Evolutionary conservation across 768 basidiomycete genomes (phyloP), one percentile per base, ranked within the genome.

Genomic region (Naematelia aurantialba): DNA sequence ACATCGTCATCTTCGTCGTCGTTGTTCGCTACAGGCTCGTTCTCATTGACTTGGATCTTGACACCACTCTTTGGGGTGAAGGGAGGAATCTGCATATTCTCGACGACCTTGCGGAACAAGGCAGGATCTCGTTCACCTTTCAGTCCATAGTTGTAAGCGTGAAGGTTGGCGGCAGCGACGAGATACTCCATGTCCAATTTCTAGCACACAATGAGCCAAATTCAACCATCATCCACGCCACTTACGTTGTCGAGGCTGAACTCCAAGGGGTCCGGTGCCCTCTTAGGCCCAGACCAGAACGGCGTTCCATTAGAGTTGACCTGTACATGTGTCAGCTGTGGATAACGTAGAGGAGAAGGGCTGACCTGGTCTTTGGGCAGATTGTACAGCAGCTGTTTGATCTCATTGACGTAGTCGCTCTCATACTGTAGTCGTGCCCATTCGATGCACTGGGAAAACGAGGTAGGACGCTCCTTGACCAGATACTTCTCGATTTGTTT

Each of bases 221-320:
- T 57, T 44, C 22, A 4, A 26, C 34, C n/a, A 22, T 27, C 26
- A 24, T 13, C 3, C 21, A 63, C 26, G 5, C 0, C 0, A 80
- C 89, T 77, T 72, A 97, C 94, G 71, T 97, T 86, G 65, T 82
- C 86, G 10, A 89, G 84, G 78, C 92, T 82, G 79, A 98, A 99
- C 4, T 81, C 81, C 63, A 99, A 80, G 25, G 94, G 82, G 50
- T 97, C 91, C 12, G 96, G 96, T 5, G 93, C 94, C 60, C 96
- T 85, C 81, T 99, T 99, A 1, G 96, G 96, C 19, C 93, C 91
- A 68, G 91, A 93, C 96, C 96, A 99, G 83, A 99, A 99, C 11
- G 92, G 93, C 67, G 91, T 89, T 4, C 96, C 96, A 19, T 86
- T 87, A 70, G 85, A 90, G 5, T 93, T 92, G 48, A 79, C 68